Evolutionary conservation across 768 basidiomycete genomes (phyloP).

Genomic region (Lentinula raphanica): DNA sequence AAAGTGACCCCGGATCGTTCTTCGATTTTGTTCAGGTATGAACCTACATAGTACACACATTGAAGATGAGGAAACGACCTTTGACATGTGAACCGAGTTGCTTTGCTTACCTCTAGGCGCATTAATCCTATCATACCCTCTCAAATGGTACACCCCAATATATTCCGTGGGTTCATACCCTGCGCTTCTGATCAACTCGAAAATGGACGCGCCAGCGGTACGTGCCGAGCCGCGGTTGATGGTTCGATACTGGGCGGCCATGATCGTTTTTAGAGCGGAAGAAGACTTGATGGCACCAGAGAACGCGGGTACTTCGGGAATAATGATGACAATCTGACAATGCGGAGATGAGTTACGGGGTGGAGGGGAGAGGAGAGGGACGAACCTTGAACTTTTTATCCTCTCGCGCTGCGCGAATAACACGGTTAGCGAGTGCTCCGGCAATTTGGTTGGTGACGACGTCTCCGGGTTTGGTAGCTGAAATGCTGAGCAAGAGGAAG

Average conservation of each 20-base stretch:
- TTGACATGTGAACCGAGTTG: too few species aligned
- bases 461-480: conserved; percentile 57
- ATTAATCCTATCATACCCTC: conserved; percentile 88
- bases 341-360: not conserved
- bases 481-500: conserved; percentile 67
- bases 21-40: conserved; percentile 41
- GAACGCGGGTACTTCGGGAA: conserved; percentile 81
- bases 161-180: conserved; percentile 82
- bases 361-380: not conserved
- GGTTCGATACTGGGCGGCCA: conserved; percentile 83
- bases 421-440: conserved; percentile 74
- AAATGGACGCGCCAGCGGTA: conserved; percentile 78
- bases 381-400: conserved; percentile 73
- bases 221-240: conserved; percentile 96
- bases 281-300: conserved; percentile 66
- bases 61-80: not conserved
- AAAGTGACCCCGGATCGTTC: conserved; percentile 78
- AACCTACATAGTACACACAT: conserved; percentile 10
- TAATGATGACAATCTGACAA: conserved; percentile 70
- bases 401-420: conserved; percentile 70
- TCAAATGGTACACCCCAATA: conserved; percentile 89
- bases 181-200: conserved; percentile 71
- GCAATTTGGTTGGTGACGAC: conserved; percentile 82
- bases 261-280: conserved; percentile 66
- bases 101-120: conserved; percentile 61